phyloP scores from a whole-genome alignment of 2,329 filamentous ascomycete genomes.

The Clonostachys chloroleuca region DNA sequence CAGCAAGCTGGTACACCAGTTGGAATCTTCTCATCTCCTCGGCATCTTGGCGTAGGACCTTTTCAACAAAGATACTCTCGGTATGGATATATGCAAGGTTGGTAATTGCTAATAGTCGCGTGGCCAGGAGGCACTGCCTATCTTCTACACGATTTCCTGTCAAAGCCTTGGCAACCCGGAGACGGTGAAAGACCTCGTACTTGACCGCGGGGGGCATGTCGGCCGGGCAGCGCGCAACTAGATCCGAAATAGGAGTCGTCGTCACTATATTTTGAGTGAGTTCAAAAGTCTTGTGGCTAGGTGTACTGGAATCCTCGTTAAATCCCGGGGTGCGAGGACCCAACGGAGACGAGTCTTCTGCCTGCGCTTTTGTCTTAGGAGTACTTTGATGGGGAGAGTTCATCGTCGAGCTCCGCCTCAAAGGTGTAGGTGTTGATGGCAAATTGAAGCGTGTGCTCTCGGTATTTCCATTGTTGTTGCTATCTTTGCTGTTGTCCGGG shows the following conservation, averaged over 20 bases:
- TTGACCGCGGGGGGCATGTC: conserved; percentile 69
- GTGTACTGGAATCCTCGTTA: conserved; percentile 22
- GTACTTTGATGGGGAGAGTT: conserved; percentile 31
- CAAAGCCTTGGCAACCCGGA: conserved; percentile 81
- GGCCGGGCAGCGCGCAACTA: conserved; percentile 49
- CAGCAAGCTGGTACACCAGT: conserved; percentile 85
- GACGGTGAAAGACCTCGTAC: conserved; percentile 81
- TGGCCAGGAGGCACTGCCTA: conserved; percentile 72
- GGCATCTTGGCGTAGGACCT: conserved; percentile 79
- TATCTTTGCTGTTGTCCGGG: conserved; percentile 9
- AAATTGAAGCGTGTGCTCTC: conserved; percentile 33
- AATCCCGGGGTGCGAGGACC: conserved; percentile 33
- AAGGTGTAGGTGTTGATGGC: conserved; percentile 71
- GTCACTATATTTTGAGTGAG: conserved; percentile 53
- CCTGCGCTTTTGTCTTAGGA: conserved; percentile 26
- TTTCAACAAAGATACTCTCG: conserved; percentile 79
- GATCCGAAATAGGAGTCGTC: conserved; percentile 48
- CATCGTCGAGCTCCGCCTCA: conserved; percentile 63
- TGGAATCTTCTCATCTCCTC: conserved; percentile 89
- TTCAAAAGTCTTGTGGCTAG: conserved; percentile 58
- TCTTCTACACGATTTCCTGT: conserved; percentile 26
- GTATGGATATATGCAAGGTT: conserved; percentile 88
- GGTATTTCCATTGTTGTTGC: not conserved
- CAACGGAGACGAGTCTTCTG: conserved; percentile 45
- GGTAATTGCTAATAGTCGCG: conserved; percentile 80